Percentiles rank a stretch among this genome's conserved stretches.
phyloP scores from a whole-genome alignment of 2,329 filamentous ascomycete species.

The Ophiostoma perfectum region DNA sequence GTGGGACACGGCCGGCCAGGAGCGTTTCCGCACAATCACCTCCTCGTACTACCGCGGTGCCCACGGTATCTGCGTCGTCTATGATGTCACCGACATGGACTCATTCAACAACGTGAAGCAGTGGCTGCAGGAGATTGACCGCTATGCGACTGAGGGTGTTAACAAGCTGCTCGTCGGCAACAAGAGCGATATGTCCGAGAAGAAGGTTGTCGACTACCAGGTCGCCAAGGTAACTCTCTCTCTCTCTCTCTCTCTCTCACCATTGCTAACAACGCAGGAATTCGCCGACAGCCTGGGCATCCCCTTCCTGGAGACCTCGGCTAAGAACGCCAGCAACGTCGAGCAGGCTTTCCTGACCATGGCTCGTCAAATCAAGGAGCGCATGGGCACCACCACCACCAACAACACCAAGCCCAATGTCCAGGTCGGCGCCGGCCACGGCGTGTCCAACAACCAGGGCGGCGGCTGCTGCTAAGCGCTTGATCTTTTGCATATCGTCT shows the following conservation, averaged over 20 bases:
- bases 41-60: slow-evolving; percentile 99
- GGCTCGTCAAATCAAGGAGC: slow-evolving; percentile 99
- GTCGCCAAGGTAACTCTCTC: slow-evolving; percentile 65
- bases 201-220: slow-evolving; percentile 99
- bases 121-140: slow-evolving; percentile 99
- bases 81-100: slow-evolving; percentile 99
- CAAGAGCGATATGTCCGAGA: slow-evolving; percentile 99
- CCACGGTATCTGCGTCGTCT: slow-evolving; percentile 98
- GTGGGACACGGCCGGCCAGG: slow-evolving; percentile 99
- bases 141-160: slow-evolving; percentile 97
- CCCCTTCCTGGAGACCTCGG: slow-evolving; percentile 98
- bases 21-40: slow-evolving; percentile 99
- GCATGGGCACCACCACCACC: slow-evolving; percentile 91
- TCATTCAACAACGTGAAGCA: slow-evolving; percentile 99
- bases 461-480: slow-evolving; percentile 35
- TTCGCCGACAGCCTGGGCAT: slow-evolving; percentile 98
- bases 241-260: no score
- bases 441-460: slow-evolving; percentile 58
- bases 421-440: slow-evolving; percentile 90
- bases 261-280: slow-evolving; percentile 43
- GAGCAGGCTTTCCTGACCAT: slow-evolving; percentile 99
- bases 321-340: slow-evolving; percentile 99
- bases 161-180: slow-evolving; percentile 99
- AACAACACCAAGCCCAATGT: slow-evolving; percentile 99
- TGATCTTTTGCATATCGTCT: not conserved